These are phyloP conservation scores for Hysterangium stoloniferum DNA, from an alignment of 768 basidiomycete species.

Conservation along the genomic window DNA sequence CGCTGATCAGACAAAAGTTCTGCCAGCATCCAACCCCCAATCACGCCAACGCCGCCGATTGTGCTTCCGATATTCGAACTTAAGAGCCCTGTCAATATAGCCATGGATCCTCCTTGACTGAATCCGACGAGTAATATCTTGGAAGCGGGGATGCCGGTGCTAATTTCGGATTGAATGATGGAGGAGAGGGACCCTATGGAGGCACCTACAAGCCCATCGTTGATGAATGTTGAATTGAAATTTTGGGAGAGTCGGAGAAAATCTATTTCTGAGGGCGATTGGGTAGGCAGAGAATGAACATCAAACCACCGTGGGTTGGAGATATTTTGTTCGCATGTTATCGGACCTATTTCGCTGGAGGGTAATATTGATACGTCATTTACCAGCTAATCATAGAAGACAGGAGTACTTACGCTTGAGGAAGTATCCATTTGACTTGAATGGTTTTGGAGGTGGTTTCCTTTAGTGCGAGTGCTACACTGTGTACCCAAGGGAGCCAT, in stretches of 20 bases:
- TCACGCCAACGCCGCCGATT: constrained; percentile 35
- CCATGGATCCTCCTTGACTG: constrained; percentile 36
- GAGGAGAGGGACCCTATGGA: not conserved
- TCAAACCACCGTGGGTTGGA: constrained; percentile 37
- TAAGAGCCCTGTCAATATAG: constrained; percentile 25
- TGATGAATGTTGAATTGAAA: constrained; percentile 27
- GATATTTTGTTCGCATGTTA: constrained; percentile 24
- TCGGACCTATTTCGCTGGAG: constrained; percentile 23
- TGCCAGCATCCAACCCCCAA: constrained; percentile 40
- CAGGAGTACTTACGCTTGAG: constrained; percentile 31
- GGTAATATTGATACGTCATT: not conserved
- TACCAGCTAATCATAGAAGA: not conserved
- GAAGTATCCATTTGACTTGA: constrained; percentile 36
- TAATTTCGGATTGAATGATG: constrained; percentile 31
- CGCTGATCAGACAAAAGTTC: constrained; percentile 13
- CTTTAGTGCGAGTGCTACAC: too few species aligned
- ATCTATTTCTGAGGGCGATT: constrained; percentile 30
- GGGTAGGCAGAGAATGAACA: constrained; percentile 30
- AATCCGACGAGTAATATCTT: constrained; percentile 36
- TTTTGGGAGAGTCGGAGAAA: constrained; percentile 28
- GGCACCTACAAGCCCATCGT: not conserved
- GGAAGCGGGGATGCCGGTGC: constrained; percentile 28
- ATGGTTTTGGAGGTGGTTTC: constrained; percentile 28
- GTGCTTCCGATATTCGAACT: constrained; percentile 33
- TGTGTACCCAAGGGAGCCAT: constrained; percentile 29